Percentiles rank a stretch among this genome's conserved stretches.
These are phyloP conservation scores for Acanthamoeba polyphaga DNA, from an alignment of 208 protist species.

Conservation along the genomic window DNA sequence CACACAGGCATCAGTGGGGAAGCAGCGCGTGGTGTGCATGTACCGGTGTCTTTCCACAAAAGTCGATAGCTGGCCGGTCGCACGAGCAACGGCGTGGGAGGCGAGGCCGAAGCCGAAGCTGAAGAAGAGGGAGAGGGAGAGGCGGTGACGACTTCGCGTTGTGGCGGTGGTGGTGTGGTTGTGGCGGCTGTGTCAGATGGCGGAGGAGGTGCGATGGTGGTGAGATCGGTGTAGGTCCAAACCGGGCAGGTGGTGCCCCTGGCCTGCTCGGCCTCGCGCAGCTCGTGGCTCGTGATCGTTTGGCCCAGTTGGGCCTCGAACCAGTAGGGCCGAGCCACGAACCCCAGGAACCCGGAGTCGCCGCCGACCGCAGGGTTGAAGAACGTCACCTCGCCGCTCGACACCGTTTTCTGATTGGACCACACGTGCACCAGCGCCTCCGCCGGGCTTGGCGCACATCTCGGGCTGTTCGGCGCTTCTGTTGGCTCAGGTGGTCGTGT, in stretches of 20 bases:
- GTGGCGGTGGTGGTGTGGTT: no score
- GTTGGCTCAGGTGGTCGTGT: no score
- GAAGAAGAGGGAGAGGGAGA: neutral
- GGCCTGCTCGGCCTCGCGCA: neutral
- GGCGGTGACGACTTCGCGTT: neutral
- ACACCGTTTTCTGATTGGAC: conserved; percentile 3
- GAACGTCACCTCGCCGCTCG: neutral
- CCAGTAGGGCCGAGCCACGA: neutral
- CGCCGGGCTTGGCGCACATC: neutral
- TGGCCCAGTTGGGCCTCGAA: neutral
- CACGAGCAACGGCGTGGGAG: neutral
- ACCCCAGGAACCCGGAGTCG: neutral
- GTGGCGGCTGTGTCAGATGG: neutral
- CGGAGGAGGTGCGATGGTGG: neutral
- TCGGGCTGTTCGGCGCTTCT: neutral
- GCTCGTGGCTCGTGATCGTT: neutral
- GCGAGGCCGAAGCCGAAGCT: neutral
- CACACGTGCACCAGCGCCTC: neutral
- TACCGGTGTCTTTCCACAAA: neutral
- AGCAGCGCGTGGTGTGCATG: neutral
- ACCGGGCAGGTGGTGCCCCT: neutral
- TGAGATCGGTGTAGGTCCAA: neutral
- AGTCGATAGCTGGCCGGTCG: neutral
- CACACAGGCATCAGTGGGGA: neutral
- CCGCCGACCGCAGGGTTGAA: neutral